These are phyloP conservation scores for Ramalina peruviana DNA, from an alignment of 495 filamentous ascomycete species.

Conservation along the genomic window DNA sequence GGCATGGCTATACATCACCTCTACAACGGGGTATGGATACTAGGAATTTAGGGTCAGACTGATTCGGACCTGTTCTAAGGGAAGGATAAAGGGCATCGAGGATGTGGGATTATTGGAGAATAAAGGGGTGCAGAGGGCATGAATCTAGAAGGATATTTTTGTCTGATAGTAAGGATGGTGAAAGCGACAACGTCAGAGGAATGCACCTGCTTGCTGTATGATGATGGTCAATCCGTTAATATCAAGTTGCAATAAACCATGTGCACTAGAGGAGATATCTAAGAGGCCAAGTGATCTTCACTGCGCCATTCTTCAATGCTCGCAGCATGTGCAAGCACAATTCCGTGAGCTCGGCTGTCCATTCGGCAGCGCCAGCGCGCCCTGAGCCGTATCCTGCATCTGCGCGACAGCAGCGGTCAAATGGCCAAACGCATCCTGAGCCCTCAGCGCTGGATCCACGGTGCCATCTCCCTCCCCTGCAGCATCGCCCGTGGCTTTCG, in stretches of 20 bases:
- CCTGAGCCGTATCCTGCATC: constrained; percentile 1
- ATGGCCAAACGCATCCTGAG: not conserved
- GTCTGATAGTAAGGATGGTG: too few species aligned
- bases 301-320: not conserved
- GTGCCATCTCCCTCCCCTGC: not conserved
- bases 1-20: too few species aligned
- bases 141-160: too few species aligned
- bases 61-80: too few species aligned
- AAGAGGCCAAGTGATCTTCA: not conserved
- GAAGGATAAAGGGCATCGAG: too few species aligned
- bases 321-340: not conserved
- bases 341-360: not conserved
- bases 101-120: too few species aligned
- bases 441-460: constrained; percentile 2
- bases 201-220: not conserved
- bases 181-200: too few species aligned
- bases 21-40: too few species aligned
- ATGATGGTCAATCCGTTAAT: not conserved
- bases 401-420: constrained; percentile 4
- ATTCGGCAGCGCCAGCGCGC: not conserved
- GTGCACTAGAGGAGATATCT: not conserved
- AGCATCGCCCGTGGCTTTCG: not conserved
- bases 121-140: too few species aligned
- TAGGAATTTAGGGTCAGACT: too few species aligned
- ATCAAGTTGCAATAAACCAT: not conserved